Conservation (phyloP, 352 stramenopile species). For the Elongisporangium anandrum region DNA sequence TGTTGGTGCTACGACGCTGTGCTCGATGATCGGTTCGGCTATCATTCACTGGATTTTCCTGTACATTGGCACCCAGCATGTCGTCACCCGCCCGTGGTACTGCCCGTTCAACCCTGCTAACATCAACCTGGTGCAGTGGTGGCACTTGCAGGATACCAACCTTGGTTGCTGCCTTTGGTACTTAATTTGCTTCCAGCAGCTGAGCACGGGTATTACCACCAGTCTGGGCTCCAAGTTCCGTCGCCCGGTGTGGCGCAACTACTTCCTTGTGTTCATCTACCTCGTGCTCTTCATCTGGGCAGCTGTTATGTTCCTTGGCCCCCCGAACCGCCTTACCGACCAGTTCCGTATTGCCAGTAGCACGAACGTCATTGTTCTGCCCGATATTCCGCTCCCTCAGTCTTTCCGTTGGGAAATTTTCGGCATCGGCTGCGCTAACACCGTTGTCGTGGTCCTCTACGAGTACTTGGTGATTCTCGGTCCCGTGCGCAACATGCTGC, state of each 20-base stretch:
- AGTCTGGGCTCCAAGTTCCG: conserved; percentile 67
- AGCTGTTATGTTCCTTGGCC: conserved; percentile 47
- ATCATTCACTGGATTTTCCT: conserved; percentile 79
- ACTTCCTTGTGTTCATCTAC: conserved; percentile 65
- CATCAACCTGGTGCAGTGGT: conserved; percentile 71
- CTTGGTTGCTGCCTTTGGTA: conserved; percentile 57
- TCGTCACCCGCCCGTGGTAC: conserved; percentile 61
- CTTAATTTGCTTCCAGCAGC: conserved; percentile 64
- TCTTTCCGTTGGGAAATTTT: conserved; percentile 66
- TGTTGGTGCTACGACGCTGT: conserved; percentile 68
- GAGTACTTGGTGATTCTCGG: conserved; percentile 66
- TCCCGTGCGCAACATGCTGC: conserved; percentile 61
- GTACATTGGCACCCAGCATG: conserved; percentile 49
- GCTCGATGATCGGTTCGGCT: conserved; percentile 47
- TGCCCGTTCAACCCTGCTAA: conserved; percentile 63
- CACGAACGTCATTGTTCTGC: conserved; percentile 65
- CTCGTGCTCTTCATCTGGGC: conserved; percentile 47
- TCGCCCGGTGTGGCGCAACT: conserved; percentile 54
- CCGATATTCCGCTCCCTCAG: conserved; percentile 58
- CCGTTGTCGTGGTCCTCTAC: conserved; percentile 41
- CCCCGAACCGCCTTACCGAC: conserved; percentile 52
- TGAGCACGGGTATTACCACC: conserved; percentile 55
- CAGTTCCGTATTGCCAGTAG: conserved; percentile 71
- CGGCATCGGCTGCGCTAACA: conserved; percentile 53
- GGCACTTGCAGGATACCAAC: conserved; percentile 67